These are phyloP conservation scores for Dentipellis sp. DNA, from an alignment of 768 basidiomycete species.

Conservation along the genomic window DNA sequence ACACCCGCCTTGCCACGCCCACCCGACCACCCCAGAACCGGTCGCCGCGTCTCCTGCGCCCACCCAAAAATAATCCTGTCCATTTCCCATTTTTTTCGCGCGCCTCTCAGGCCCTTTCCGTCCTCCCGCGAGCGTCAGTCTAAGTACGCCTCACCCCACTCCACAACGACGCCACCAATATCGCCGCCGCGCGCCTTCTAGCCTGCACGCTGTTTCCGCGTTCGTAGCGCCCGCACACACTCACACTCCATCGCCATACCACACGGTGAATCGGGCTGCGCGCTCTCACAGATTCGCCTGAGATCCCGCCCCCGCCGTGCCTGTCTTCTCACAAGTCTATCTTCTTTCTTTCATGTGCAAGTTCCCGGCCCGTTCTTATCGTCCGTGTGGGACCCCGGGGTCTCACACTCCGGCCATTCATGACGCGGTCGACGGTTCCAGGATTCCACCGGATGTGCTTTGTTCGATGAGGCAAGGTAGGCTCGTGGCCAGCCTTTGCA, in stretches of 20 bases:
- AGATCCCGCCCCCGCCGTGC: not conserved
- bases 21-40: not conserved
- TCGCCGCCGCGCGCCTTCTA: not conserved
- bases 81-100: not conserved
- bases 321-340: not conserved
- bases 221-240: not conserved
- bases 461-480: not conserved
- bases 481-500: not conserved
- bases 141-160: not conserved
- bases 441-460: not conserved
- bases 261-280: not conserved
- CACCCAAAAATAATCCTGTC: not conserved
- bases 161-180: not conserved
- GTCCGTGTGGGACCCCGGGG: not conserved
- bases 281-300: not conserved
- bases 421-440: too few relatives aligned
- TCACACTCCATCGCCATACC: not conserved
- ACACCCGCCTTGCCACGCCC: not conserved
- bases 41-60: not conserved
- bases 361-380: not conserved
- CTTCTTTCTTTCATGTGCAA: not conserved
- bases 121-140: not conserved
- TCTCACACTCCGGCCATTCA: too few relatives aligned
- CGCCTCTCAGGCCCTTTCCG: not conserved
- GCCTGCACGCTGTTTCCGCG: not conserved